A percentile compares a stretch with the other conserved stretches of the same genome.
Conservation (phyloP, 2,329 filamentous ascomycete species). For the Dryadomyces quercivorus region DNA sequence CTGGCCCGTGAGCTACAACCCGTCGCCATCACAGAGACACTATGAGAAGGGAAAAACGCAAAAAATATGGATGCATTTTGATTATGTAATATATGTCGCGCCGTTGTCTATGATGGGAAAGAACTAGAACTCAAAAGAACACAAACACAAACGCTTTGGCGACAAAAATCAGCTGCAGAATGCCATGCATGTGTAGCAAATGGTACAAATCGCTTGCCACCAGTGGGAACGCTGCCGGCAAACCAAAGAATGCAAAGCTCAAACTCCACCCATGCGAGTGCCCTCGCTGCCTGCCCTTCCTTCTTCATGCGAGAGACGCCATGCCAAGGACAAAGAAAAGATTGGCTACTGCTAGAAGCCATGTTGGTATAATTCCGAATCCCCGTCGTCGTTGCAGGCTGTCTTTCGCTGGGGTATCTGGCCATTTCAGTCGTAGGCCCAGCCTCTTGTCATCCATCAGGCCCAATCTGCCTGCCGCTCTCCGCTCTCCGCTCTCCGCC, state of each 20-base stretch:
- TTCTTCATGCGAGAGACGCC: not conserved
- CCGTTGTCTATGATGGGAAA: slow-evolving; percentile 10
- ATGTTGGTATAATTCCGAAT: not conserved
- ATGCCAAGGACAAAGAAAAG: not conserved
- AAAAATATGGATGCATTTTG: slow-evolving; percentile 12
- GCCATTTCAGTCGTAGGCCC: not conserved
- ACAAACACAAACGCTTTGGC: slow-evolving; percentile 4
- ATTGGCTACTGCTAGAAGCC: not conserved
- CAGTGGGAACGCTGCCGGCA: not conserved
- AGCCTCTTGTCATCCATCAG: not conserved
- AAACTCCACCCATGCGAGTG: not conserved
- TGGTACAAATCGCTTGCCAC: no score
- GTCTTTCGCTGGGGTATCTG: not conserved
- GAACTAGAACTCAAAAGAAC: slow-evolving; percentile 11
- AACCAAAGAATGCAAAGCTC: not conserved
- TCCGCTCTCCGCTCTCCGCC: not conserved
- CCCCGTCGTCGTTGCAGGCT: not conserved
- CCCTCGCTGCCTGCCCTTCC: not conserved
- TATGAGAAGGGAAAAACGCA: slow-evolving; percentile 28
- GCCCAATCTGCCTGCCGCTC: not conserved
- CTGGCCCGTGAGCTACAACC: slow-evolving; percentile 37
- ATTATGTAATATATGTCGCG: not conserved
- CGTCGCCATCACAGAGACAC: slow-evolving; percentile 35
- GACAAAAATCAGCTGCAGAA: not conserved
- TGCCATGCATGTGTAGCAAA: no score